A percentile compares a stretch with the other conserved stretches of the same genome.
Evolutionary conservation across 108 stramenopile genomes (phyloP).

Genomic region (Poteriospumella lacustris): DNA sequence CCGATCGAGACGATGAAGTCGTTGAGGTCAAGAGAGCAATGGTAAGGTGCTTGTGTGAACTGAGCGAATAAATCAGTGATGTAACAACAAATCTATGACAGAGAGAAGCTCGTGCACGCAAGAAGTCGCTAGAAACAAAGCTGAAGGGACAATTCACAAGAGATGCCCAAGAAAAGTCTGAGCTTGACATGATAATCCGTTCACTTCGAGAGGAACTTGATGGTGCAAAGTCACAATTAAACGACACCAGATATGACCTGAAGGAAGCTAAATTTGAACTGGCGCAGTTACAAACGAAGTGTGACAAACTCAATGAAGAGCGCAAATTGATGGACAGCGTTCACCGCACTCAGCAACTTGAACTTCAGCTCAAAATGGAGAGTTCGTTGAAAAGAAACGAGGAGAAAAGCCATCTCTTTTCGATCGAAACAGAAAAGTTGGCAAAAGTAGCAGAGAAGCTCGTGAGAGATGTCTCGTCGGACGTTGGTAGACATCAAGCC

Average conservation of each 20-base stretch:
- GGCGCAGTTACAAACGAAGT: background rate
- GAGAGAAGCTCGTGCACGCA: conserved; percentile 1
- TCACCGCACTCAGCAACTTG: background rate
- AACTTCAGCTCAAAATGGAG: background rate
- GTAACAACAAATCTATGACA: no score
- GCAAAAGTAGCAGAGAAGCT: background rate
- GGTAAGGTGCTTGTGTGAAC: no score
- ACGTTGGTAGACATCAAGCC: background rate
- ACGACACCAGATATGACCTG: background rate
- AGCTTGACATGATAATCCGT: background rate
- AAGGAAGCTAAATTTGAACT: background rate
- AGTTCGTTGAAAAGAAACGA: background rate
- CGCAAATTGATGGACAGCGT: background rate
- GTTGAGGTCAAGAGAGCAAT: no score
- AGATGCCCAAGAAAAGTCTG: background rate
- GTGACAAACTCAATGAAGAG: background rate
- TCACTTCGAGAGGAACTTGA: background rate
- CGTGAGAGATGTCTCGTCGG: background rate
- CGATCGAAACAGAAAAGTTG: background rate
- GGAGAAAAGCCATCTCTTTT: background rate
- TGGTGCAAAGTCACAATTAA: background rate
- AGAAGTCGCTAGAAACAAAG: background rate
- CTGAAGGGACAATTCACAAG: background rate
- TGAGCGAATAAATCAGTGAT: no score
- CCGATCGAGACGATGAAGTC: no score